Evolutionary conservation across 306 rosid genomes (phyloP).

Genomic region (Abrus precatorius): DNA sequence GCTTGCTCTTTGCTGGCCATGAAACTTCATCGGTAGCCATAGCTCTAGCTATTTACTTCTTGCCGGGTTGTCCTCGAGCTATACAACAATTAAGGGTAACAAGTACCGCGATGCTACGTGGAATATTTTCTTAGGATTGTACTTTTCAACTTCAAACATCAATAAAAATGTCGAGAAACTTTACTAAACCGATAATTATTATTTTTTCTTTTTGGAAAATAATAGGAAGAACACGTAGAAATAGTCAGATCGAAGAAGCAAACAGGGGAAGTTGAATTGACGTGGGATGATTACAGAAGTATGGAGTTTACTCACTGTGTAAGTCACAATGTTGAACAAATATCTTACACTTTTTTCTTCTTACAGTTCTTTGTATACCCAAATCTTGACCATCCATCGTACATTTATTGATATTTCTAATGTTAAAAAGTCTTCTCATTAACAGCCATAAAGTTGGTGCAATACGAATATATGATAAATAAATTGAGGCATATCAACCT

Average conservation of each 20-base stretch:
- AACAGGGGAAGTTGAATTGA: slow-evolving; percentile 73
- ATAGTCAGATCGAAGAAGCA: slow-evolving; percentile 69
- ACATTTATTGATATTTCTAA: too few species aligned
- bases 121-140: slow-evolving; percentile 30
- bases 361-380: too few species aligned
- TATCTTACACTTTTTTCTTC: too few species aligned
- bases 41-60: slow-evolving; percentile 80
- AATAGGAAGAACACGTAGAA: slow-evolving; percentile 79
- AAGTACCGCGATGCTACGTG: not conserved
- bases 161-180: not conserved
- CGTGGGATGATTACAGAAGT: slow-evolving; percentile 93
- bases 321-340: slow-evolving; percentile 47
- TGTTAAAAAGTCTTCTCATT: too few species aligned
- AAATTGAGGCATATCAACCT: not conserved
- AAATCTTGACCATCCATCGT: too few species aligned
- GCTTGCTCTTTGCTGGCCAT: slow-evolving; percentile 95
- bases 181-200: not conserved
- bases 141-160: not conserved
- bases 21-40: slow-evolving; percentile 89
- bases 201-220: not conserved
- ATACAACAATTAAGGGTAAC: slow-evolving; percentile 71
- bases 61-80: slow-evolving; percentile 75
- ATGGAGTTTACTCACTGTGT: slow-evolving; percentile 98
- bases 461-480: not conserved
- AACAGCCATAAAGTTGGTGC: too few species aligned